These are phyloP conservation scores for Trichophyton benhamiae DNA, from an alignment of 2,329 filamentous ascomycete genomes.

Conservation along the genomic window DNA sequence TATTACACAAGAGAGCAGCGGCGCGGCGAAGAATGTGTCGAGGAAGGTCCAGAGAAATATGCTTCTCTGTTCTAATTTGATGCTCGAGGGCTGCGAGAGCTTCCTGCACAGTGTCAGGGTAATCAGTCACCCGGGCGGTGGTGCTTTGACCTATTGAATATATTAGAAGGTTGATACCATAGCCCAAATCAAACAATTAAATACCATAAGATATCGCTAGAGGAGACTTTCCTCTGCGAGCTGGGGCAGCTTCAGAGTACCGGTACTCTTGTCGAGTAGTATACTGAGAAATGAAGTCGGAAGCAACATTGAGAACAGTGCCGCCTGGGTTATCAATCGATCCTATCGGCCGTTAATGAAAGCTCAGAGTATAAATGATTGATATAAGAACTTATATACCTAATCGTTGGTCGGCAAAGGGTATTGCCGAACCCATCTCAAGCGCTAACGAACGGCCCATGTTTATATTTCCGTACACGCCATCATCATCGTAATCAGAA, in stretches of 20 bases:
- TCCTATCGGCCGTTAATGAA: slow-evolving; percentile 18
- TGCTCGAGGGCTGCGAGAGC: slow-evolving; percentile 10
- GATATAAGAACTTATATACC: slow-evolving; percentile 25
- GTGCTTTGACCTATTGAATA: not conserved
- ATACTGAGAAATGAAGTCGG: slow-evolving; percentile 93
- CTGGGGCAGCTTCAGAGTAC: slow-evolving; percentile 53
- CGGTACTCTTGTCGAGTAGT: slow-evolving; percentile 93
- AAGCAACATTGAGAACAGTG: slow-evolving; percentile 74
- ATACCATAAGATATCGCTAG: slow-evolving; percentile 1
- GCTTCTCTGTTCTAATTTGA: slow-evolving; percentile 51
- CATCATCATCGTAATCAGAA: slow-evolving; percentile 86
- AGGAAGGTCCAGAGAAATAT: slow-evolving; percentile 60
- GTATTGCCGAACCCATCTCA: slow-evolving; percentile 80
- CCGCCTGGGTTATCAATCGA: slow-evolving; percentile 62
- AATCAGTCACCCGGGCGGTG: not conserved
- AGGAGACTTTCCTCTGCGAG: not conserved
- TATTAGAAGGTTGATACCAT: not conserved
- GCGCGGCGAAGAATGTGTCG: slow-evolving; percentile 73
- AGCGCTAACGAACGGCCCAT: slow-evolving; percentile 87
- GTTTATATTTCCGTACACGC: slow-evolving; percentile 79
- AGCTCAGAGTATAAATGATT: not conserved
- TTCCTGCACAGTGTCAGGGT: slow-evolving; percentile 5
- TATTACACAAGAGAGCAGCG: slow-evolving; percentile 73
- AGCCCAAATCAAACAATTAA: not conserved
- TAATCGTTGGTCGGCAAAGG: slow-evolving; percentile 72